phyloP scores from a whole-genome alignment of 2,329 filamentous ascomycete genomes.

The Coniochaeta pulveracea region DNA sequence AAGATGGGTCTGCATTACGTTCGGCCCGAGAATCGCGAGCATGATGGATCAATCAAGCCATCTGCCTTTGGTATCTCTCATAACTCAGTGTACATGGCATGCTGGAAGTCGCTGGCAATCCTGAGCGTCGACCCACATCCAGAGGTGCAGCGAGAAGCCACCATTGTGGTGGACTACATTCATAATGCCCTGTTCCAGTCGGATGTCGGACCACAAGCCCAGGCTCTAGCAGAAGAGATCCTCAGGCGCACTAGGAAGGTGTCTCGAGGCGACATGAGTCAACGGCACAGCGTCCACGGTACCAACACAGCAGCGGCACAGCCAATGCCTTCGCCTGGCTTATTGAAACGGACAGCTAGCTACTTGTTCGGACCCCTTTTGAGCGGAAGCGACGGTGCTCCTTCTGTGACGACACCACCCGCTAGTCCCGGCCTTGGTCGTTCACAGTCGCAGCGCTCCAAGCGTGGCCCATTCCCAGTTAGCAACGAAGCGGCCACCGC shows the following conservation, averaged over 20 bases:
- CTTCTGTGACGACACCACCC: slow-evolving; percentile 17
- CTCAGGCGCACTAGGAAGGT: slow-evolving; percentile 34
- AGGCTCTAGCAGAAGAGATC: slow-evolving; percentile 65
- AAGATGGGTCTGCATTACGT: slow-evolving; percentile 54
- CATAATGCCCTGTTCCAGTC: slow-evolving; percentile 70
- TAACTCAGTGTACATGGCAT: slow-evolving; percentile 83
- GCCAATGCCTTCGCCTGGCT: slow-evolving; percentile 42
- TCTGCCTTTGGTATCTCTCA: slow-evolving; percentile 54
- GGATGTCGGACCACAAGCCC: slow-evolving; percentile 58
- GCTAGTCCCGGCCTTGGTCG: slow-evolving; percentile 22
- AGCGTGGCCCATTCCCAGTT: slow-evolving; percentile 20
- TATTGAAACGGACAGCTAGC: slow-evolving; percentile 53
- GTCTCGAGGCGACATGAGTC: slow-evolving; percentile 29
- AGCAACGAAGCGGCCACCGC: not conserved
- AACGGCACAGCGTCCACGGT: slow-evolving; percentile 30
- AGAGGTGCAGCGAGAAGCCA: slow-evolving; percentile 78
- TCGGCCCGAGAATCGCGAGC: slow-evolving; percentile 40
- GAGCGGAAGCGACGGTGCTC: slow-evolving; percentile 32
- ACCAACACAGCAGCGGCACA: slow-evolving; percentile 21
- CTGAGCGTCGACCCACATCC: slow-evolving; percentile 90
- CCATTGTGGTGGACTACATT: slow-evolving; percentile 76
- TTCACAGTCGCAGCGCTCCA: slow-evolving; percentile 24
- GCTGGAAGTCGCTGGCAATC: slow-evolving; percentile 89
- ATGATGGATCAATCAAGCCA: slow-evolving; percentile 46
- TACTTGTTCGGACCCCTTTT: slow-evolving; percentile 49